These are phyloP conservation scores for Fraxinus sp. DNA, from an alignment of 305 asterid genomes.

Conservation along the genomic window DNA sequence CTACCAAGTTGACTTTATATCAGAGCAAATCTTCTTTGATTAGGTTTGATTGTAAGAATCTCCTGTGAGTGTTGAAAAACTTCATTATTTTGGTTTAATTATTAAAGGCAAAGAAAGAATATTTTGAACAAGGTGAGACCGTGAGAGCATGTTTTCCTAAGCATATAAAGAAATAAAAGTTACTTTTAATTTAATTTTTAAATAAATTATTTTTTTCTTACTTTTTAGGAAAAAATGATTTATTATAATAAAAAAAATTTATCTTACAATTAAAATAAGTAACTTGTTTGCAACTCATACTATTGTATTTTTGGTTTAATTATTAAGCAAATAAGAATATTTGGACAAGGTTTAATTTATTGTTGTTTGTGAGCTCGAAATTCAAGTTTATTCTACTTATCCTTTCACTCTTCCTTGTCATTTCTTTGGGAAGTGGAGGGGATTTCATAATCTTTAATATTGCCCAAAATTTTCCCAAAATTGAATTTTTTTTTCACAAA, in stretches of 20 bases:
- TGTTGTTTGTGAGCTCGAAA: not conserved
- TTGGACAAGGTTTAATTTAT: not conserved
- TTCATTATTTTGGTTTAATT: not conserved
- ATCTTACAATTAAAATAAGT: not conserved
- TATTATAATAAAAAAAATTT: not conserved
- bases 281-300: not conserved
- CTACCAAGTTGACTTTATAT: constrained; percentile 41
- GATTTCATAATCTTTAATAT: constrained; percentile 3
- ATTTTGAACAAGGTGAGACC: not conserved
- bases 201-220: not conserved
- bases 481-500: not conserved
- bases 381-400: constrained; percentile 22
- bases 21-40: not conserved
- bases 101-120: not conserved
- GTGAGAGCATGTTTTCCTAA: not conserved
- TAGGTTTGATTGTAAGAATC: not conserved
- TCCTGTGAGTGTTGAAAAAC: not conserved
- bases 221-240: not conserved
- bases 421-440: constrained; percentile 16
- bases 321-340: not conserved
- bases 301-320: not conserved
- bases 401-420: constrained; percentile 22
- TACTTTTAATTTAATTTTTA: not conserved
- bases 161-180: not conserved
- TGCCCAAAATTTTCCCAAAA: not conserved